A percentile compares a stretch with the other conserved stretches of the same genome.
phyloP scores from a whole-genome alignment of 495 filamentous ascomycete genomes.

The Neurospora terricola region DNA sequence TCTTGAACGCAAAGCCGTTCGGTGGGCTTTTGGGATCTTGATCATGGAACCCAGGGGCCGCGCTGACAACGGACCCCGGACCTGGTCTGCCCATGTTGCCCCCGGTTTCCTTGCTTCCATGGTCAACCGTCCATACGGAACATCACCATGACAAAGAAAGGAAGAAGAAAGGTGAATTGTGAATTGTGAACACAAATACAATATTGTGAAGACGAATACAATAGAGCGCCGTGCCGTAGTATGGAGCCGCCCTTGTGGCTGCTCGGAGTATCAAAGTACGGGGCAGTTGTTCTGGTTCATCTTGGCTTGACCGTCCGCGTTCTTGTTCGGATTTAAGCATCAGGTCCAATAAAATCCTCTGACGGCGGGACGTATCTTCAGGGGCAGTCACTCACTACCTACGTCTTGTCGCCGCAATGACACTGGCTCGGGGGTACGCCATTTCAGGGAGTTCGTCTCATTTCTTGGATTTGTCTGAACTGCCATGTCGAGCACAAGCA shows the following conservation, averaged over 20 bases:
- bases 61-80: constrained; percentile 10
- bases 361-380: neutral
- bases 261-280: neutral
- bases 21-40: constrained; percentile 2
- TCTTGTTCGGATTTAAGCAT: neutral
- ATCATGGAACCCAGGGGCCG: neutral
- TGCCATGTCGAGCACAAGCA: neutral
- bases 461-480: neutral
- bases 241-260: neutral
- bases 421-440: neutral
- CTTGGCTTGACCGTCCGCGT: neutral
- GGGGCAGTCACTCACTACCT: neutral
- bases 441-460: neutral
- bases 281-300: neutral
- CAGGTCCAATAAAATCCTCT: neutral
- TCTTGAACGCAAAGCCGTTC: constrained; percentile 5
- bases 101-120: neutral
- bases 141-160: neutral
- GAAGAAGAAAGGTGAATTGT: neutral
- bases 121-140: neutral
- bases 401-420: neutral
- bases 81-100: constrained; percentile 5
- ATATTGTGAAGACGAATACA: neutral
- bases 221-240: neutral
- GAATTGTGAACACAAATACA: neutral